A percentile compares a stretch with the other conserved stretches of the same genome.
phyloP scores from a whole-genome alignment of 1,139 yeast species.

The Suhomyces bokatorum region DNA sequence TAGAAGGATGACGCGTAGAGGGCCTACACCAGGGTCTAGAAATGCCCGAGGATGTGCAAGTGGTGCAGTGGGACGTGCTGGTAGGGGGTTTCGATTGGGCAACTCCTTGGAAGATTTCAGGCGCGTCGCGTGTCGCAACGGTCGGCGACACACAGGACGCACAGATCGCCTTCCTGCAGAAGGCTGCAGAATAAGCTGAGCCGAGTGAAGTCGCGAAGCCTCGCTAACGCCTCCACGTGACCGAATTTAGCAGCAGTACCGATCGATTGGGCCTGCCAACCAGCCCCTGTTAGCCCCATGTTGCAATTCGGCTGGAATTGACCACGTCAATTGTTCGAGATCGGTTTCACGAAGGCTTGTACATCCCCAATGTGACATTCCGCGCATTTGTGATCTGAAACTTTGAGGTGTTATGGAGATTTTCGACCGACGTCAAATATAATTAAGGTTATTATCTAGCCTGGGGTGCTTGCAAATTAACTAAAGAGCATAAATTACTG shows the following conservation, averaged over 20 bases:
- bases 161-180: not conserved
- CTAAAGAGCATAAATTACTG: not conserved
- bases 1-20: no score
- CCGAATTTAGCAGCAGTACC: not conserved
- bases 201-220: no score
- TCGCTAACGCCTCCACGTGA: no score
- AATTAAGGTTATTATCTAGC: not conserved
- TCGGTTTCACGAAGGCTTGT: conserved; percentile 8
- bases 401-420: no score
- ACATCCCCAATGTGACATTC: not conserved
- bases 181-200: not conserved
- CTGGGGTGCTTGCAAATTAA: not conserved
- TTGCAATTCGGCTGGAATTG: not conserved
- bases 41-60: no score
- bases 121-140: not conserved
- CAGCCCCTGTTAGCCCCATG: not conserved
- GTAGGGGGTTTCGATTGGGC: not conserved
- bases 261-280: conserved; percentile 1
- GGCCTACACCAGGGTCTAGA: no score
- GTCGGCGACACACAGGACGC: not conserved
- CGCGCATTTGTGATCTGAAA: not conserved
- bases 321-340: not conserved
- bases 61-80: no score
- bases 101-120: not conserved
- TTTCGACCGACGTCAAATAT: no score